Conservation (phyloP, 148 eudicot species). For the Rhododendron ferrugineum region DNA sequence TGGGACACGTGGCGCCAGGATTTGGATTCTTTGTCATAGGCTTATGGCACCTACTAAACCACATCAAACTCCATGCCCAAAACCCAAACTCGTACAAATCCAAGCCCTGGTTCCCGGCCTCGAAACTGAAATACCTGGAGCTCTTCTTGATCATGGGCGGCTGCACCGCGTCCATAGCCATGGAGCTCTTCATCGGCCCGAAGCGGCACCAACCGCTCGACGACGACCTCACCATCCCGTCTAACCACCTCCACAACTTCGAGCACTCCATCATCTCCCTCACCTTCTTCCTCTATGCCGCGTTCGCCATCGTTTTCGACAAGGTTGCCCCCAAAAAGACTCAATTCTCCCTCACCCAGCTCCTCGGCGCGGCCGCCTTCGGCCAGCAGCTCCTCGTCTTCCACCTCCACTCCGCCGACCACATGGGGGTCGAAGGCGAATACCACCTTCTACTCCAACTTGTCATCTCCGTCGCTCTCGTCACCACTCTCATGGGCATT, state of each 20-base stretch:
- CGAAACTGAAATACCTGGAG: conserved; percentile 42
- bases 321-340: conserved; percentile 13
- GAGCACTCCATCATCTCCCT: conserved; percentile 73
- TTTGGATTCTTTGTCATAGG: conserved; percentile 66
- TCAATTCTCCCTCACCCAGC: conserved; percentile 32
- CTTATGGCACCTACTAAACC: conserved; percentile 70
- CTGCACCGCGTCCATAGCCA: conserved; percentile 46
- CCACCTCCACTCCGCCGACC: conserved; percentile 85
- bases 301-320: conserved; percentile 51
- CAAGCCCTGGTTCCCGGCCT: conserved; percentile 62
- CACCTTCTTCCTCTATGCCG: conserved; percentile 57
- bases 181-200: conserved; percentile 82
- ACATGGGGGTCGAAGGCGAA: conserved; percentile 87
- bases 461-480: conserved; percentile 32
- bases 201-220: conserved; percentile 67
- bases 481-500: conserved; percentile 54
- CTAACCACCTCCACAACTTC: conserved; percentile 84
- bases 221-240: conserved; percentile 72
- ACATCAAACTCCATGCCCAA: conserved; percentile 41
- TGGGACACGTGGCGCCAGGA: conserved; percentile 79
- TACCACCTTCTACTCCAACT: conserved; percentile 84
- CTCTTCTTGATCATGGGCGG: conserved; percentile 65
- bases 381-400: conserved; percentile 64
- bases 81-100: conserved; percentile 36
- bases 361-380: conserved; percentile 53